phyloP scores from a whole-genome alignment of 345 rosid species.

The Citrus glauca region DNA sequence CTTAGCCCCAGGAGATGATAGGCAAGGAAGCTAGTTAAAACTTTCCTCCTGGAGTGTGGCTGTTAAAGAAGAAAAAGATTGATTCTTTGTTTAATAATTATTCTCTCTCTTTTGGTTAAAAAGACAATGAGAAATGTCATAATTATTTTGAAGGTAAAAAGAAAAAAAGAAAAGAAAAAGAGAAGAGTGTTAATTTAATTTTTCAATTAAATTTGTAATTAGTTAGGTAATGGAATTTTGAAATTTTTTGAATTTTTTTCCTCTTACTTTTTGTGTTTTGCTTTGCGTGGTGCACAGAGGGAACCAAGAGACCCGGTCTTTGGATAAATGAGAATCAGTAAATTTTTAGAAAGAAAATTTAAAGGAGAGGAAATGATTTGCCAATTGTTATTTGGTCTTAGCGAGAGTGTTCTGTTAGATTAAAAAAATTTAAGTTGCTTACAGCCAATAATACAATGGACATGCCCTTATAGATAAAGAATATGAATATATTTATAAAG shows the following conservation, averaged over 20 bases:
- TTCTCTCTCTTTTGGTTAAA: conserved; percentile 23
- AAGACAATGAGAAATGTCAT: conserved; percentile 19
- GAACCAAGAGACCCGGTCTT: conserved; percentile 44
- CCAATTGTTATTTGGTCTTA: background rate
- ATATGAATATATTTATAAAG: background rate
- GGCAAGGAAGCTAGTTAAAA: conserved; percentile 1
- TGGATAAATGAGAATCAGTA: conserved; percentile 31
- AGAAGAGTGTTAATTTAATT: too few species aligned
- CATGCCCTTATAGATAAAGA: background rate
- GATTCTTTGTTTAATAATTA: conserved; percentile 2
- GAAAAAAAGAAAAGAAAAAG: background rate
- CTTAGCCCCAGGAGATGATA: conserved; percentile 27
- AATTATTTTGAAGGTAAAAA: conserved; percentile 9
- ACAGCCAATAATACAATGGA: background rate
- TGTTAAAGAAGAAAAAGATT: conserved; percentile 10
- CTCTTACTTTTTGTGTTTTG: background rate
- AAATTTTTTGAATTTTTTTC: conserved; percentile 3
- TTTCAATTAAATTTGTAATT: background rate
- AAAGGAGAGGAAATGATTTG: background rate
- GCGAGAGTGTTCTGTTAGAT: background rate
- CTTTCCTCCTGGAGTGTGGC: conserved; percentile 33
- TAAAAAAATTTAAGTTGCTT: background rate
- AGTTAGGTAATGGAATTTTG: background rate
- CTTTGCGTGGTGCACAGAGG: conserved; percentile 24
- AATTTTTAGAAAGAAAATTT: conserved; percentile 29